These are phyloP conservation scores for Cercospora zeina DNA, from an alignment of 2,329 filamentous ascomycete genomes.

Conservation along the genomic window DNA sequence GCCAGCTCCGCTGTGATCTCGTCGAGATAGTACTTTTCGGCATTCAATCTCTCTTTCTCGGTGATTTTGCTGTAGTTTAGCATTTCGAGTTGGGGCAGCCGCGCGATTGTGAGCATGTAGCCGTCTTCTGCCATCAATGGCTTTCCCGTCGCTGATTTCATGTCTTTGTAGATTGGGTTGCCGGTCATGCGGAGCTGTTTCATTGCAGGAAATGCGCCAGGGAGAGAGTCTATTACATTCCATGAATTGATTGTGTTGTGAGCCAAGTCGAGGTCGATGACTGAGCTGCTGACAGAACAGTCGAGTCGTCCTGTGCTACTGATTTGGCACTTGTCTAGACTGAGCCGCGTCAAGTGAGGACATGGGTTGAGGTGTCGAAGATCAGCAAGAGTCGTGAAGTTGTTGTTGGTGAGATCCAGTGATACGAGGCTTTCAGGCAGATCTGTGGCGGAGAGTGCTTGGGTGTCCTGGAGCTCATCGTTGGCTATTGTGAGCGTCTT, in stretches of 20 bases:
- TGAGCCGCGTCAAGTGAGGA: constrained; percentile 51
- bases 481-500: constrained; percentile 50
- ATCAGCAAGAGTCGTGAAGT: constrained; percentile 61
- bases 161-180: constrained; percentile 76
- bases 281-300: constrained; percentile 36
- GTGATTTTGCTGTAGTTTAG: constrained; percentile 74
- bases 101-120: constrained; percentile 83
- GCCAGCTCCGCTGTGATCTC: constrained; percentile 76
- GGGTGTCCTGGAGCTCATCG: constrained; percentile 39
- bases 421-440: constrained; percentile 59
- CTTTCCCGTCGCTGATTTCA: constrained; percentile 45
- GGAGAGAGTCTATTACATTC: constrained; percentile 71
- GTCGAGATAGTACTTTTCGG: constrained; percentile 90
- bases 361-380: constrained; percentile 62
- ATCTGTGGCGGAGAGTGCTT: constrained; percentile 36
- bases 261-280: constrained; percentile 48
- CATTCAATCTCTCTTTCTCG: constrained; percentile 74
- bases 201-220: constrained; percentile 68
- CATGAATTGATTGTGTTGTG: constrained; percentile 58
- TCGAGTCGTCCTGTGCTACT: constrained; percentile 39
- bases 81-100: constrained; percentile 64
- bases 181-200: constrained; percentile 74
- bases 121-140: constrained; percentile 68
- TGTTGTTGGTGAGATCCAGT: constrained; percentile 71
- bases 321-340: constrained; percentile 76